phyloP scores from a whole-genome alignment of 139 green algal genomes.

The Nannochloris sp. region DNA sequence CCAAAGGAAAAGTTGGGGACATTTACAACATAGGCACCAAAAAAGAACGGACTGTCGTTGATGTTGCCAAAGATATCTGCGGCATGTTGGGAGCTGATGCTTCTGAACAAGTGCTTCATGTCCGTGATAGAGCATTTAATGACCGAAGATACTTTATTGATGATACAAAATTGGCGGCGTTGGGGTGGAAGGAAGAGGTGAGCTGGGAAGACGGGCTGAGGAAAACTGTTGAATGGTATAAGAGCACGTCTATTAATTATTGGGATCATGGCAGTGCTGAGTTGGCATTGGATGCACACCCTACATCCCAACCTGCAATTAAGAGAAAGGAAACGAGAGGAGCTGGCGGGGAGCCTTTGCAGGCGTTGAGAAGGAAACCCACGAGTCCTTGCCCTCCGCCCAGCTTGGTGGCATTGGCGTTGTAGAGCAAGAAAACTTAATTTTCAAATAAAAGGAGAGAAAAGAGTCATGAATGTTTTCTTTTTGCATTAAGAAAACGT shows the following conservation, averaged over 20 bases:
- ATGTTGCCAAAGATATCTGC: constrained; percentile 69
- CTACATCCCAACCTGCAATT: constrained; percentile 8
- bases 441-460: not conserved
- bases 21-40: constrained; percentile 98
- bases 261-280: constrained; percentile 77
- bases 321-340: not conserved
- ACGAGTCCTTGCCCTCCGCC: no score
- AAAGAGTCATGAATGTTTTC: no score
- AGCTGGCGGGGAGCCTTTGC: not conserved
- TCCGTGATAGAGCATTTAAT: constrained; percentile 81
- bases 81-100: constrained; percentile 48
- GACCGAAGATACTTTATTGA: constrained; percentile 81
- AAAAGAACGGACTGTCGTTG: constrained; percentile 83
- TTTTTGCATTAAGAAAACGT: no score
- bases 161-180: constrained; percentile 76
- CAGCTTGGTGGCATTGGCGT: not conserved
- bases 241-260: constrained; percentile 42
- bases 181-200: constrained; percentile 86
- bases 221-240: constrained; percentile 88
- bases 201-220: constrained; percentile 87
- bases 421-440: not conserved
- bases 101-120: constrained; percentile 39
- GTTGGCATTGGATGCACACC: constrained; percentile 59
- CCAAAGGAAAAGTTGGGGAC: constrained; percentile 67
- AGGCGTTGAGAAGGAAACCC: not conserved